Evolutionary conservation across 2,329 filamentous ascomycete genomes (phyloP), one percentile per base, ranked within the genome.

Genomic region (Lanzia echinophila): DNA sequence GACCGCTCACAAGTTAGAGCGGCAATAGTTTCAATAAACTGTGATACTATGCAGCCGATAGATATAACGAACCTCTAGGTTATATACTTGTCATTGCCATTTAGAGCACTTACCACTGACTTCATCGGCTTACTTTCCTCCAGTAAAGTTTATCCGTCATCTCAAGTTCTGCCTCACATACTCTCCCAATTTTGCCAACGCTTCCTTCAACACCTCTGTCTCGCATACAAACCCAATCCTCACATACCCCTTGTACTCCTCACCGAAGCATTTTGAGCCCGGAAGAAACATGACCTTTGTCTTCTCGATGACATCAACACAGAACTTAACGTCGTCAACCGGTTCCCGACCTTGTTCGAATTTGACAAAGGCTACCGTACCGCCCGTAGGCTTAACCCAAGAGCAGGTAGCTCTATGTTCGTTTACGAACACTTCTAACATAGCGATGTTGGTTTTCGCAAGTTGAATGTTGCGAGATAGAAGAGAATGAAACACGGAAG

Each of bases 351-450:
- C 42, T 6, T 39, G 50, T 19, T 50, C 39, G 60, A 95, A 89
- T 62, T 79, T 82, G 54, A 95, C 71, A 63, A 95, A 88, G 0
- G 87, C 86, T 8, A 87, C 92, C 2, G 88, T 95, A 0, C 89
- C 90, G 1, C 87, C 88, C 5, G 80, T 80, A 1, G 90, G 90
- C 68, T 82, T 86, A 4, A 83, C 76, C 86, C 87, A 94, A 1
- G 78, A 78, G 62, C 82, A 86, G 6, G 80, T 76, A 58, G 79
- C 77, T 38, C 77, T 74, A 65, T 90, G 79, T 50, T 79, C 77
- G 28, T 83, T 75, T 3, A 91, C 74, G 58, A 89, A 92, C 1
- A 71, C 73, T 55, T 84, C 81, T n/a, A 92, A 67, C 6, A 89
- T 65, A 3, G 72, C 77, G 3, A 87, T 66, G 65, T 94, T 94